A percentile compares a stretch with the other conserved stretches of the same genome.
phyloP scores from a whole-genome alignment of 2,329 filamentous ascomycete genomes.

The Dothistroma pini region DNA sequence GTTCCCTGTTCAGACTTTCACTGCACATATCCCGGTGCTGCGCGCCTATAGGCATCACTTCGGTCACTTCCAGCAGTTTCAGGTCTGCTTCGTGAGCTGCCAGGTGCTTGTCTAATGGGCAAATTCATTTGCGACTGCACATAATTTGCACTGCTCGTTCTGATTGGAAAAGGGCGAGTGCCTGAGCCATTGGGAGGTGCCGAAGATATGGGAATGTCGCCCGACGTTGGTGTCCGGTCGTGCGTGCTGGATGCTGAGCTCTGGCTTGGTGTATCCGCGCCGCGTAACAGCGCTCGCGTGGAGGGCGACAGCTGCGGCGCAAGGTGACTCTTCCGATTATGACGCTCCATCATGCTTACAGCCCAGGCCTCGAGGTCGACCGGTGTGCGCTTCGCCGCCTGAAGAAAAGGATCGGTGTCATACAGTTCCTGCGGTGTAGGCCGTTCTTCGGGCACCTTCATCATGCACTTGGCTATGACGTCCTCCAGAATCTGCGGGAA shows the following conservation, averaged over 20 bases:
- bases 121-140: constrained; percentile 39
- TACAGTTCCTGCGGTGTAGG: constrained; percentile 92
- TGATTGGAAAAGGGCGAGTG: constrained; percentile 38
- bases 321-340: constrained; percentile 93
- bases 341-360: constrained; percentile 84
- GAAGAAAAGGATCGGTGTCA: constrained; percentile 89
- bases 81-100: constrained; percentile 23
- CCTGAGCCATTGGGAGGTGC: constrained; percentile 18
- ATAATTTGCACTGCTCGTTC: constrained; percentile 41
- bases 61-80: constrained; percentile 30
- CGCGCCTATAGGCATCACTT: constrained; percentile 26
- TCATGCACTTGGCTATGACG: constrained; percentile 93
- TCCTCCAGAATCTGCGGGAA: constrained; percentile 94
- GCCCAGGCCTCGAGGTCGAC: constrained; percentile 94
- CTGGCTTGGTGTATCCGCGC: constrained; percentile 30
- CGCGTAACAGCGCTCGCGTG: constrained; percentile 69
- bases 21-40: constrained; percentile 27
- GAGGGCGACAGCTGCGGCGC: constrained; percentile 75
- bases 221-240: constrained; percentile 29
- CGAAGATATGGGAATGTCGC: constrained; percentile 33
- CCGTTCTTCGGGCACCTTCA: constrained; percentile 81
- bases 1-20: constrained; percentile 9
- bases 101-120: constrained; percentile 43
- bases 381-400: constrained; percentile 93
- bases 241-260: constrained; percentile 17